Evolutionary conservation across 2,329 filamentous ascomycete genomes (phyloP).

Genomic region (Purpureocillium lavendulum): DNA sequence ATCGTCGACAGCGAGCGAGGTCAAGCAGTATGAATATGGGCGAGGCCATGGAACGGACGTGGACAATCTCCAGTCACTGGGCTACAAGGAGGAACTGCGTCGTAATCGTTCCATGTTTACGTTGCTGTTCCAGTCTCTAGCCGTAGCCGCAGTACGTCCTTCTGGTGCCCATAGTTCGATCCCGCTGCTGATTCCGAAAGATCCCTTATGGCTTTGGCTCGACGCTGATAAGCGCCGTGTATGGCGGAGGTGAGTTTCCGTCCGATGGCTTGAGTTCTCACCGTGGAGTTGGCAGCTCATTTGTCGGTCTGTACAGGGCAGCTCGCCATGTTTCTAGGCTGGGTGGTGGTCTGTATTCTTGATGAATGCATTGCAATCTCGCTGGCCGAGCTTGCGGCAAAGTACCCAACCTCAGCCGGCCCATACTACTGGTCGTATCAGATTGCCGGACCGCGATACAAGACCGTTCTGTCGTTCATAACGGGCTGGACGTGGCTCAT

Average conservation of each 20-base stretch:
- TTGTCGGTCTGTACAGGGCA: neutral
- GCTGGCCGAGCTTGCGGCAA: conserved; percentile 6
- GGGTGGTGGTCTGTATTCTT: conserved; percentile 5
- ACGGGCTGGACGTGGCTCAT: conserved; percentile 66
- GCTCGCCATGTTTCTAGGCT: conserved; percentile 5
- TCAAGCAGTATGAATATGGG: too few relatives aligned
- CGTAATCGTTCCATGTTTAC: conserved; percentile 19
- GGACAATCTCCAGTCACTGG: conserved; percentile 23
- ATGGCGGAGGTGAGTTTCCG: conserved; percentile 1
- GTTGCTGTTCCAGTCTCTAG: conserved; percentile 17
- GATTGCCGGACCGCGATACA: conserved; percentile 18
- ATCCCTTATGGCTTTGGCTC: conserved; percentile 2
- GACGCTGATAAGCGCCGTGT: conserved; percentile 3
- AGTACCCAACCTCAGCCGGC: conserved; percentile 7
- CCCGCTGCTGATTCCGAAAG: too few relatives aligned
- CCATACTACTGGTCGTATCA: conserved; percentile 9
- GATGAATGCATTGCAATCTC: conserved; percentile 5
- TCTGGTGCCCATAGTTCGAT: too few relatives aligned
- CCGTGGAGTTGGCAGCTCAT: neutral
- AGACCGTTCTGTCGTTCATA: conserved; percentile 41
- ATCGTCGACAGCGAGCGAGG: too few relatives aligned
- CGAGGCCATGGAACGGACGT: too few relatives aligned
- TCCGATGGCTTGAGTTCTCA: neutral
- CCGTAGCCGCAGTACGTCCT: conserved; percentile 14
- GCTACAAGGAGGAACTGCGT: conserved; percentile 31